Evolutionary conservation across 2,329 filamentous ascomycete species (phyloP).

Genomic region (Verticillium zaregamsianum): DNA sequence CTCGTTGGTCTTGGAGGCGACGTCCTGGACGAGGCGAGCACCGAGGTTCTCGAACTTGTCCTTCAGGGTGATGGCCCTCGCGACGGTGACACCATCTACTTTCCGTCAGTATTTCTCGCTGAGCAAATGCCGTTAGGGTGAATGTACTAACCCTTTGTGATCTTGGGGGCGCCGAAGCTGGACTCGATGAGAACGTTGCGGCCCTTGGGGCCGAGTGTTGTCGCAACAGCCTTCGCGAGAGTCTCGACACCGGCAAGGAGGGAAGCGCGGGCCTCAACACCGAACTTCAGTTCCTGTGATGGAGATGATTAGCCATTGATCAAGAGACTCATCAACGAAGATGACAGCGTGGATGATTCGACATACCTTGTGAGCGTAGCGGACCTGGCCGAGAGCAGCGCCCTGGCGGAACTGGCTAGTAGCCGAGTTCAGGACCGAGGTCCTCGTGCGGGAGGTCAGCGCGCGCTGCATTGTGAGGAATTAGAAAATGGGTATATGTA

Average conservation of each 20-base stretch:
- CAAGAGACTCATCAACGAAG: background rate
- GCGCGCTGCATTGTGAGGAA: constrained; percentile 84
- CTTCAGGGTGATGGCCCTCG: constrained; percentile 85
- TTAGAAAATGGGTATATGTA: constrained; percentile 22
- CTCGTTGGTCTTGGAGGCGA: constrained; percentile 99
- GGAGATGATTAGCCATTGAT: background rate
- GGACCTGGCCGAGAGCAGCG: constrained; percentile 72
- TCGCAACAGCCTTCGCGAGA: constrained; percentile 90
- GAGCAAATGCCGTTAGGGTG: background rate
- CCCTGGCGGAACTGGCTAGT: constrained; percentile 60
- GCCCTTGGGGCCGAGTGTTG: constrained; percentile 95
- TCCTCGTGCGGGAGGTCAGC: constrained; percentile 74
- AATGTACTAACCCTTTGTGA: constrained; percentile 80
- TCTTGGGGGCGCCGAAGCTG: constrained; percentile 97
- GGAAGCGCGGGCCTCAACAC: constrained; percentile 85
- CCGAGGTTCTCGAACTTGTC: constrained; percentile 99
- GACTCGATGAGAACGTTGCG: constrained; percentile 98
- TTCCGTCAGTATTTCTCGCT: background rate
- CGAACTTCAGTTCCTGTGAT: constrained; percentile 89
- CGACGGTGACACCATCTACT: constrained; percentile 81
- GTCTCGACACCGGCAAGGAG: constrained; percentile 95
- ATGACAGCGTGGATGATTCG: background rate
- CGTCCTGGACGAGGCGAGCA: constrained; percentile 92
- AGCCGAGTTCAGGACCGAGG: constrained; percentile 72
- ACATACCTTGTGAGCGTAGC: constrained; percentile 94